Evolutionary conservation across 1,284 basidiomycete genomes (phyloP).

Genomic region (Boletus semigastroideus): DNA sequence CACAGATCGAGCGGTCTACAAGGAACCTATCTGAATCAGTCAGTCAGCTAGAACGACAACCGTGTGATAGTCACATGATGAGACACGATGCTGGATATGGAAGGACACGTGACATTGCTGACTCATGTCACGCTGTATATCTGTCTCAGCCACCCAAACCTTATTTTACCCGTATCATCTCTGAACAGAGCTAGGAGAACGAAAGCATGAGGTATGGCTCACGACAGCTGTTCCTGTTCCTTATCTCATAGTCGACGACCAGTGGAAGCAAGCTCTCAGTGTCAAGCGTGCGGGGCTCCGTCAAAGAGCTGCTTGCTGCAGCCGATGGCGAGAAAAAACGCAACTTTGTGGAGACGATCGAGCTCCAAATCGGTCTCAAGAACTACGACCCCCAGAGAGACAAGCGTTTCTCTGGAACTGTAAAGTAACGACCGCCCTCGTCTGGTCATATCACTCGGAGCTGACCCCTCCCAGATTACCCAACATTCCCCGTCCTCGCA

Average conservation of each 20-base stretch:
- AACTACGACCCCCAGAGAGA: slow-evolving; percentile 97
- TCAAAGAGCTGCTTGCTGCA: slow-evolving; percentile 80
- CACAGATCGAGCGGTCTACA: slow-evolving; percentile 14
- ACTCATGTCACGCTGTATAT: slow-evolving; percentile 38
- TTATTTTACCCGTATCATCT: slow-evolving; percentile 28
- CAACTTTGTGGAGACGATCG: slow-evolving; percentile 92
- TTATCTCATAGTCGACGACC: slow-evolving; percentile 7
- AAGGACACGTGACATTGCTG: slow-evolving; percentile 16
- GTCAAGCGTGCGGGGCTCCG: slow-evolving; percentile 97
- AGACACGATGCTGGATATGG: not conserved
- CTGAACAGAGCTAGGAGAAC: slow-evolving; percentile 16
- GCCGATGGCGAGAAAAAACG: slow-evolving; percentile 83
- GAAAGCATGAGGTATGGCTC: slow-evolving; percentile 32
- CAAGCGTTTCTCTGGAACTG: slow-evolving; percentile 97
- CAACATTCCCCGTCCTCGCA: slow-evolving; percentile 95
- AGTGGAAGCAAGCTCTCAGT: slow-evolving; percentile 81
- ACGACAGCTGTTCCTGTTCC: not conserved
- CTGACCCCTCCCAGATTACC: slow-evolving; percentile 65
- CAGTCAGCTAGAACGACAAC: too few species aligned
- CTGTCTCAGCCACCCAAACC: slow-evolving; percentile 31
- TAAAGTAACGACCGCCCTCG: slow-evolving; percentile 62
- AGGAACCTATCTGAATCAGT: too few species aligned
- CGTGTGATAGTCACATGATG: slow-evolving; percentile 32
- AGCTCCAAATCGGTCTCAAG: slow-evolving; percentile 96
- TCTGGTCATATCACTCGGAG: not conserved